Percentiles rank a stretch among this genome's conserved stretches.
phyloP scores from a whole-genome alignment of 306 rosid species.

The Corylus americana region DNA sequence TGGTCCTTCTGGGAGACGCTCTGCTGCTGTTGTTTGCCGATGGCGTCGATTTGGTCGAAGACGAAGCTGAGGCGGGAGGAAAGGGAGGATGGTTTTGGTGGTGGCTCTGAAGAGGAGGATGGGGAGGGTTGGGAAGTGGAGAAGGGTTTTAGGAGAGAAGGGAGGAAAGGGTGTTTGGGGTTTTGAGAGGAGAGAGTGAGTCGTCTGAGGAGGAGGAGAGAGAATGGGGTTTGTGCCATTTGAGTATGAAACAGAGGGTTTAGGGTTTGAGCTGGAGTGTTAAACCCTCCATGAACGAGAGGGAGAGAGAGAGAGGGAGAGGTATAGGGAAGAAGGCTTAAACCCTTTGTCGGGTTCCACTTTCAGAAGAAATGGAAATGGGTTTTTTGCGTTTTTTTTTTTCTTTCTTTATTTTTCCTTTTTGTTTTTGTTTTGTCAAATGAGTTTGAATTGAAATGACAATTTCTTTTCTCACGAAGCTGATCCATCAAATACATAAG shows the following conservation, averaged over 20 bases:
- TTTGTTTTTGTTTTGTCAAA: too few relatives aligned
- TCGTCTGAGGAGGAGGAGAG: slow-evolving; percentile 65
- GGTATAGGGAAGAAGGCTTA: slow-evolving; percentile 4
- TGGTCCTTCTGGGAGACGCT: slow-evolving; percentile 69
- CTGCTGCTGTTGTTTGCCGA: slow-evolving; percentile 56
- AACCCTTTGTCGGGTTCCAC: slow-evolving; percentile 37
- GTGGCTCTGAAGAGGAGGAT: slow-evolving; percentile 31
- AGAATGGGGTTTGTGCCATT: slow-evolving; percentile 67
- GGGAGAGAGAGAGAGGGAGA: neutral
- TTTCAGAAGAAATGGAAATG: too few relatives aligned
- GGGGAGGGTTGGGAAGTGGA: slow-evolving; percentile 50
- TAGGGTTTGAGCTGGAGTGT: neutral
- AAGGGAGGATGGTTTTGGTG: slow-evolving; percentile 61
- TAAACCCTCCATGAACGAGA: slow-evolving; percentile 37
- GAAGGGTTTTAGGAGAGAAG: slow-evolving; percentile 37
- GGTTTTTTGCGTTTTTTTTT: neutral
- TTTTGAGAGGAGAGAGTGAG: slow-evolving; percentile 34
- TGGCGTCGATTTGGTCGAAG: slow-evolving; percentile 91
- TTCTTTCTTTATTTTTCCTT: too few relatives aligned
- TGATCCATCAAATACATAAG: too few relatives aligned
- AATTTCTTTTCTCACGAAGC: too few relatives aligned
- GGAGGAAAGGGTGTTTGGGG: slow-evolving; percentile 34
- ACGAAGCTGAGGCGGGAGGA: slow-evolving; percentile 89
- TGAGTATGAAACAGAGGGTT: neutral
- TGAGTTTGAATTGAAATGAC: too few relatives aligned